A percentile compares a stretch with the other conserved stretches of the same genome.
These are phyloP conservation scores for Canavalia ensiformis DNA, from an alignment of 306 rosid genomes.

Conservation along the genomic window DNA sequence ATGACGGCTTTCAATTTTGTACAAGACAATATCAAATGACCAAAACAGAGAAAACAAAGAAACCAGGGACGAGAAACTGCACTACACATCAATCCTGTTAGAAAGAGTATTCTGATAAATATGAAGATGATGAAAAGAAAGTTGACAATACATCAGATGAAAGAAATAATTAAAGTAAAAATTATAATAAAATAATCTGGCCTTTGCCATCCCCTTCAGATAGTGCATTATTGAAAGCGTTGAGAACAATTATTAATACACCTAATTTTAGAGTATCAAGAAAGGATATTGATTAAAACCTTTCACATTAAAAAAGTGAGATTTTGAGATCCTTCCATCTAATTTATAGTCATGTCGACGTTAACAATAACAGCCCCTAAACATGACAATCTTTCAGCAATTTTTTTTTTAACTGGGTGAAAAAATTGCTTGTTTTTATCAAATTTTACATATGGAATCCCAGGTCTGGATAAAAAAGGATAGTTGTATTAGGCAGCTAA, in stretches of 20 bases:
- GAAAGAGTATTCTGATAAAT: slow-evolving; percentile 3
- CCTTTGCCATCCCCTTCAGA: slow-evolving; percentile 8
- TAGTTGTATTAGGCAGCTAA: slow-evolving; percentile 4
- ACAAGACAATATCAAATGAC: slow-evolving; percentile 34
- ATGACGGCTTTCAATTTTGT: slow-evolving; percentile 17
- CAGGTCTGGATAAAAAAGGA: neutral
- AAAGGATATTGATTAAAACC: neutral
- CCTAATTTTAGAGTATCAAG: neutral
- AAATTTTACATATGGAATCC: neutral
- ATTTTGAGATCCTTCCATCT: neutral
- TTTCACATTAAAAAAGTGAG: neutral
- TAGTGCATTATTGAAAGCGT: neutral
- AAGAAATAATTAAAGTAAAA: neutral
- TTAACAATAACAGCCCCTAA: neutral
- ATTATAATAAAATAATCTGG: neutral
- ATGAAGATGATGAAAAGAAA: neutral
- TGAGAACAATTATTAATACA: slow-evolving; percentile 20
- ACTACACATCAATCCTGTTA: neutral
- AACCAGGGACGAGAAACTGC: slow-evolving; percentile 8
- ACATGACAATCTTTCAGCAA: neutral
- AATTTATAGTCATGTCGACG: neutral
- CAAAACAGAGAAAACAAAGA: neutral
- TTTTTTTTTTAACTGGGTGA: neutral
- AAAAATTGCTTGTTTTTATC: neutral
- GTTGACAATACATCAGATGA: neutral